Percentiles rank a stretch among this genome's conserved stretches.
Evolutionary conservation across 2,329 filamentous ascomycete genomes (phyloP).

Genomic region (Pseudogymnoascus verrucosus): DNA sequence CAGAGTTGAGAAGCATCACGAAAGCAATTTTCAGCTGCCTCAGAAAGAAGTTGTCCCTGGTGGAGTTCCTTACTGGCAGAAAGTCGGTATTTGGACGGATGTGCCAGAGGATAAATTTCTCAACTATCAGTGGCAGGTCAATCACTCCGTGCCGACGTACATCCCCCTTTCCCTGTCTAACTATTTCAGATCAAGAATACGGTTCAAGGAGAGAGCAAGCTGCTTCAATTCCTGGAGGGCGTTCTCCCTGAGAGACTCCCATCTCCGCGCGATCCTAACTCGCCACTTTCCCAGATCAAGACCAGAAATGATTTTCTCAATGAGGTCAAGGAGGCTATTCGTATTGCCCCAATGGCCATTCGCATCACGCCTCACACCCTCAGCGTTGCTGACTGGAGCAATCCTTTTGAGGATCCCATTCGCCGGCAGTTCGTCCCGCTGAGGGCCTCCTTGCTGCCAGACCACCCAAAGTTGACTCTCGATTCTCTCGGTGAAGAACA

Average conservation of each 20-base stretch:
- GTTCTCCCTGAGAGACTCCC: slow-evolving; percentile 45
- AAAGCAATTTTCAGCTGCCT: background rate
- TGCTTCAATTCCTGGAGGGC: slow-evolving; percentile 41
- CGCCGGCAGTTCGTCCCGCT: slow-evolving; percentile 53
- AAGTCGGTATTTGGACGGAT: slow-evolving; percentile 41
- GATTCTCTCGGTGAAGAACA: slow-evolving; percentile 52
- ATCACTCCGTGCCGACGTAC: slow-evolving; percentile 20
- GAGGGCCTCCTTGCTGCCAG: slow-evolving; percentile 41
- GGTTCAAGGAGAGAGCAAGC: slow-evolving; percentile 38
- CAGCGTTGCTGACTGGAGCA: slow-evolving; percentile 49
- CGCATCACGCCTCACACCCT: slow-evolving; percentile 53
- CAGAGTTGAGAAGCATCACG: background rate
- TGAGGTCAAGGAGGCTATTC: slow-evolving; percentile 46
- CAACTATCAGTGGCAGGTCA: slow-evolving; percentile 47
- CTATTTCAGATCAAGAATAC: slow-evolving; percentile 38
- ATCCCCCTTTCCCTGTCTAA: background rate
- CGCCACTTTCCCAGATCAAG: slow-evolving; percentile 30
- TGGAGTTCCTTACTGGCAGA: slow-evolving; percentile 39
- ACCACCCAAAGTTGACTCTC: slow-evolving; percentile 46
- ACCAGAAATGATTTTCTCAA: slow-evolving; percentile 45
- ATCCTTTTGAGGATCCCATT: slow-evolving; percentile 51
- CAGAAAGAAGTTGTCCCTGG: background rate
- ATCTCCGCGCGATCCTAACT: slow-evolving; percentile 14
- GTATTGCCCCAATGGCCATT: slow-evolving; percentile 49
- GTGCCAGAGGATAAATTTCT: slow-evolving; percentile 41